These are phyloP conservation scores for Phytophthora hybrid DNA, from an alignment of 352 stramenopile species.

Conservation along the genomic window DNA sequence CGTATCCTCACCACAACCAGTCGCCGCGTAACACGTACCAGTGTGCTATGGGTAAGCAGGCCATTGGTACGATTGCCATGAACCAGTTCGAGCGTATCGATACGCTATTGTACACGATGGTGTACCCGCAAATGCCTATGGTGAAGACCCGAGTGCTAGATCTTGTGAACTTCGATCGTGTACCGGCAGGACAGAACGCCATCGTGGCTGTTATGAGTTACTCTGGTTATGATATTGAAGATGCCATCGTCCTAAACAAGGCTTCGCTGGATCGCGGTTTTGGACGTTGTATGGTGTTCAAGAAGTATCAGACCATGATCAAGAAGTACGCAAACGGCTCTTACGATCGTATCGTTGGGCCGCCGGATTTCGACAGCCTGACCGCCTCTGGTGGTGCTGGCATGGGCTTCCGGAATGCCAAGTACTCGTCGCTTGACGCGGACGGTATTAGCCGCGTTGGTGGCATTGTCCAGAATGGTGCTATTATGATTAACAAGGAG, in stretches of 20 bases:
- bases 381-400: constrained; percentile 50
- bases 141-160: constrained; percentile 99
- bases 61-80: constrained; percentile 99
- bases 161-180: constrained; percentile 98
- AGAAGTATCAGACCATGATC: constrained; percentile 98
- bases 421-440: constrained; percentile 95
- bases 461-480: constrained; percentile 92
- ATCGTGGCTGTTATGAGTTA: constrained; percentile 99
- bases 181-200: constrained; percentile 98
- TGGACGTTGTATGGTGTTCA: constrained; percentile 98
- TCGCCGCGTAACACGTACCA: constrained; percentile 99
- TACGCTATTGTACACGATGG: constrained; percentile 98
- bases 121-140: constrained; percentile 99
- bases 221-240: constrained; percentile 99
- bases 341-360: constrained; percentile 94
- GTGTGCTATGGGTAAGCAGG: constrained; percentile 99
- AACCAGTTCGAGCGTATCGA: constrained; percentile 99
- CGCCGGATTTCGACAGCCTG: constrained; percentile 90
- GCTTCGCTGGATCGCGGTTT: constrained; percentile 97
- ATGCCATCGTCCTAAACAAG: constrained; percentile 99
- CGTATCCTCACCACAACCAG: constrained; percentile 99
- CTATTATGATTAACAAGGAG: constrained; percentile 99
- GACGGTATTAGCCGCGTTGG: constrained; percentile 96
- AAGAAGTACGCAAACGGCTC: constrained; percentile 98
- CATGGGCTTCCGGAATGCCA: constrained; percentile 87